Conservation (phyloP, 495 filamentous ascomycete genomes). For the Xylaria sp. region DNA sequence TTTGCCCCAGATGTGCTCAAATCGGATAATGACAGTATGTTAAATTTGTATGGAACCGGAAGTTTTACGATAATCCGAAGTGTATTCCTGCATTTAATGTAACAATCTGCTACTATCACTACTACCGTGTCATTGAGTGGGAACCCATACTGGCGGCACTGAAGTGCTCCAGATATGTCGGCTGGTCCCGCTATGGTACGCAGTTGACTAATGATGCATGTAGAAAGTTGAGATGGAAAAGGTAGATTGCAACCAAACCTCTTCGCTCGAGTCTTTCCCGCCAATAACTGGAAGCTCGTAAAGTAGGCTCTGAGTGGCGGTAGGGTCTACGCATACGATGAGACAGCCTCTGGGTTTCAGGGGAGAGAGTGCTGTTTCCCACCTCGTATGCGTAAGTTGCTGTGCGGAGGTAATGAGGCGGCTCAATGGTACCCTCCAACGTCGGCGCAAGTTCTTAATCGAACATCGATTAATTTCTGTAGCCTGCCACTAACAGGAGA, state of each 20-base stretch:
- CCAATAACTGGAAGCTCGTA: background rate
- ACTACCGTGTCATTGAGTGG: background rate
- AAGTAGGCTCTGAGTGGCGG: background rate
- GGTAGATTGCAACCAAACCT: background rate
- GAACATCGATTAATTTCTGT: background rate
- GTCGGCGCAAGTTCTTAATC: background rate
- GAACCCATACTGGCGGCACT: background rate
- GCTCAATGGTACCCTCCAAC: slow-evolving; percentile 2
- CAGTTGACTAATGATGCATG: background rate
- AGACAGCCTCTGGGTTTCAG: slow-evolving; percentile 1
- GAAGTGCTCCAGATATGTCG: background rate
- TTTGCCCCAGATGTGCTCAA: background rate
- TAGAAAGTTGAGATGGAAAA: background rate
- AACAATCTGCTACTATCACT: background rate
- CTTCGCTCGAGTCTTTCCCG: background rate
- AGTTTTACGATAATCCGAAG: background rate
- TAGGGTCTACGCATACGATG: background rate
- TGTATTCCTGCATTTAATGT: background rate
- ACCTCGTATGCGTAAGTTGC: no score
- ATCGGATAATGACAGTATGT: background rate
- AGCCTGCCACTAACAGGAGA: background rate
- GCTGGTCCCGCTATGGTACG: background rate
- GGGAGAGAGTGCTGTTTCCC: background rate
- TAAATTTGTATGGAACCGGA: background rate
- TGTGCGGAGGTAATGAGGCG: background rate